Base-by-base conservation (phyloP, 2,329 filamentous ascomycete species). In the Westerdykella aurantiaca region DNA sequence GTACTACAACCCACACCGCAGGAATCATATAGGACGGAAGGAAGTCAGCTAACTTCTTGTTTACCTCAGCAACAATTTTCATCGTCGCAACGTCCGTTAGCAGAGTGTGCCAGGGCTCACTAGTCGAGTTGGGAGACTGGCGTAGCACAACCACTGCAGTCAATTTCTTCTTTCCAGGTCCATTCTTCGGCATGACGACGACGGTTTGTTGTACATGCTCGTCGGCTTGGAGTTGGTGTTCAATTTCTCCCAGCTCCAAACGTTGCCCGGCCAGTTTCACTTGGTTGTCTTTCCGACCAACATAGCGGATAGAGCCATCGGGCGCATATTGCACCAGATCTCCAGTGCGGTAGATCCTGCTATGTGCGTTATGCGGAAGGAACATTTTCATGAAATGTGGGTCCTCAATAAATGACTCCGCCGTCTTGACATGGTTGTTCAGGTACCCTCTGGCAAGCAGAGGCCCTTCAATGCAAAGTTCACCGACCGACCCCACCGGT, bases 121-220 rank as follows among this genome's bases (percentile, higher is more conserved):
- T 53, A 16, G 57, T 53, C 0, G 54, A 44, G 5, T 33, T 12
- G 10, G 38, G 18, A 7, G 60, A 45, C 7, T 48, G 53, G 17
- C 66, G 60, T 18, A 72, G 52, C 18, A 67, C 68, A 42, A 74
- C 48, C 2, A 77, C 66, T 10, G 71, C 65, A 6, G 70, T 66
- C n/a, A 75, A 64, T n/a, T 67, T 69, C 44, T 69, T 62, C 43
- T 70, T 66, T n/a, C 64, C 60, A 2, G 58, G 66, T 2, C 71
- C 70, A 13, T 41, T 40, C 47, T 71, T 70, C 3, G 70, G 68
- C 45, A 75, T 53, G 13, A 70, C 58, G 3, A 74, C 71, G 38
- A 73, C 62, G 3, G 64, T 66, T 46, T 72, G 64, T 29, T 60
- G 64, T 11, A 73, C 46, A 9, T 23, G 41, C 16, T 50, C 23